Conservation (phyloP, 305 asterid genomes). For the Ajuga reptans region DNA sequence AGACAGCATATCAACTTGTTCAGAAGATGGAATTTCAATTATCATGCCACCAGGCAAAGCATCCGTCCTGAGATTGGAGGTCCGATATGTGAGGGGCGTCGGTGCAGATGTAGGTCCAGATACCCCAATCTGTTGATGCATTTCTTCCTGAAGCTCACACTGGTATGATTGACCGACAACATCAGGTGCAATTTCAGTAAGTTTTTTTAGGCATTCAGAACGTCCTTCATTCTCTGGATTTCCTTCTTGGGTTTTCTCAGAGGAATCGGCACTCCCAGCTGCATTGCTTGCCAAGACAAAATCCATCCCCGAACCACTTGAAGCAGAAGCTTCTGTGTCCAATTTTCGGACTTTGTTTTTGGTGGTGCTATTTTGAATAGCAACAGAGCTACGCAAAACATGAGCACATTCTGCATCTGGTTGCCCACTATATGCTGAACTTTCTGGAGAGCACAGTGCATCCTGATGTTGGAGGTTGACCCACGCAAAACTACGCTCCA, state of each 20-base stretch:
- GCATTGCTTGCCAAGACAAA: slow-evolving; percentile 25
- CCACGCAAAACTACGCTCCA: slow-evolving; percentile 50
- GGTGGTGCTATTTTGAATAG: slow-evolving; percentile 21
- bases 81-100: slow-evolving; percentile 25
- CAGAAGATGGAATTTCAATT: slow-evolving; percentile 52
- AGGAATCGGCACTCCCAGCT: slow-evolving; percentile 20
- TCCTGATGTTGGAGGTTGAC: slow-evolving; percentile 42
- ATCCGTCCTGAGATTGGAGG: slow-evolving; percentile 26
- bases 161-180: slow-evolving; percentile 23
- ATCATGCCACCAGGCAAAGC: slow-evolving; percentile 37
- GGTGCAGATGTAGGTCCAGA: slow-evolving; percentile 25
- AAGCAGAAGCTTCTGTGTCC: slow-evolving; percentile 25
- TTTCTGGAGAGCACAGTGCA: slow-evolving; percentile 24
- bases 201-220: background rate
- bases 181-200: slow-evolving; percentile 22
- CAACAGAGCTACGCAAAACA: slow-evolving; percentile 25
- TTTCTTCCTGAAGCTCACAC: slow-evolving; percentile 21
- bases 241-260: slow-evolving; percentile 25
- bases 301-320: too few relatives aligned
- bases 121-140: slow-evolving; percentile 28
- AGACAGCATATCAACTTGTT: slow-evolving; percentile 32
- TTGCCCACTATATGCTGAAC: slow-evolving; percentile 31
- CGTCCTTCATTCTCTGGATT: slow-evolving; percentile 11
- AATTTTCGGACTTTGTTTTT: slow-evolving; percentile 21
- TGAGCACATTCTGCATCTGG: slow-evolving; percentile 29